phyloP scores from a whole-genome alignment of 805 yeast species.

The Saccharomycopsis babjevae region DNA sequence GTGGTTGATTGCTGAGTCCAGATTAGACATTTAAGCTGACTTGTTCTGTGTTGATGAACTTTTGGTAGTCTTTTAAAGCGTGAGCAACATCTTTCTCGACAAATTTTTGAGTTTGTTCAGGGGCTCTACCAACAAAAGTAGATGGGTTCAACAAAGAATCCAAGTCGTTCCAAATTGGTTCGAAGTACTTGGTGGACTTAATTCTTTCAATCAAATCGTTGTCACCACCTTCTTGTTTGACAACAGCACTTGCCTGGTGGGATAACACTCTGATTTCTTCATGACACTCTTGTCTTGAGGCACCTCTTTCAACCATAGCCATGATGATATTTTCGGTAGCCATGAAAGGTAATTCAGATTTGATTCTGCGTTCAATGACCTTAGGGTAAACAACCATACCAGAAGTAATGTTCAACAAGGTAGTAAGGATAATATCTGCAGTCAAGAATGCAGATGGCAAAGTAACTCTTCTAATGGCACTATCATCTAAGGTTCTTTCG shows the following conservation, averaged over 20 bases:
- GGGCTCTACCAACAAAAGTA: constrained; percentile 97
- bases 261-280: constrained; percentile 94
- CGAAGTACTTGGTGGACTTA: constrained; percentile 64
- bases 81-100: constrained; percentile 72
- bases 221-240: constrained; percentile 97
- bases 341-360: constrained; percentile 95
- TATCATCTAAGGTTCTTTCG: constrained; percentile 96
- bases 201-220: constrained; percentile 91
- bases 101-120: constrained; percentile 93
- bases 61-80: constrained; percentile 63
- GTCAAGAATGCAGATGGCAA: constrained; percentile 94
- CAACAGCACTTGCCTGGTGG: constrained; percentile 95
- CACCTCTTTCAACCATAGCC: constrained; percentile 99
- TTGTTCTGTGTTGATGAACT: constrained; percentile 50
- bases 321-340: constrained; percentile 97
- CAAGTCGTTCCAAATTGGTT: constrained; percentile 81
- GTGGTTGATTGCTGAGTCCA: too few species aligned
- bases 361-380: constrained; percentile 94
- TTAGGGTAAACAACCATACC: constrained; percentile 97
- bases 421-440: constrained; percentile 84
- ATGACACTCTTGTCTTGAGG: constrained; percentile 96
- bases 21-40: constrained; percentile 70
- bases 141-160: constrained; percentile 78
- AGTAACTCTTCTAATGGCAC: constrained; percentile 95
- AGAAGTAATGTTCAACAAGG: constrained; percentile 82